Percentiles rank a stretch among this genome's conserved stretches.
Evolutionary conservation across 345 rosid species (phyloP).

Genomic region (Moringa oleifera): DNA sequence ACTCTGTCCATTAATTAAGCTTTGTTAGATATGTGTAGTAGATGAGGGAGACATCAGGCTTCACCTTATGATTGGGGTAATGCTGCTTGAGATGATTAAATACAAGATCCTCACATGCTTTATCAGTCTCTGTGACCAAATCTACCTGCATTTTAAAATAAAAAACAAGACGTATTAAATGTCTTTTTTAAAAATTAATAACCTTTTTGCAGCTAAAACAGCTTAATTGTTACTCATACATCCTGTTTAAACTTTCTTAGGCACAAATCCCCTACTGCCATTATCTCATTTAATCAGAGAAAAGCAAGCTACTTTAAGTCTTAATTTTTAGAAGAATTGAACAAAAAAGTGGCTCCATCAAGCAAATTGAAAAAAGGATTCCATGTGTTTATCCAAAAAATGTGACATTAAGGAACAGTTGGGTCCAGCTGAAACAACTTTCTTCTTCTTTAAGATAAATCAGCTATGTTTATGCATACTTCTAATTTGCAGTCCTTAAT

Average conservation of each 20-base stretch:
- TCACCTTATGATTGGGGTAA: constrained; percentile 73
- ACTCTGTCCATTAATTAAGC: neutral
- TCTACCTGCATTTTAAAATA: constrained; percentile 52
- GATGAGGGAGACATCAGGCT: neutral
- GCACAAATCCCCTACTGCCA: too few species aligned
- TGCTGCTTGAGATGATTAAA: constrained; percentile 68
- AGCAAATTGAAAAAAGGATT: neutral
- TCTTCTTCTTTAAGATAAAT: too few species aligned
- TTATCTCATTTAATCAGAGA: too few species aligned
- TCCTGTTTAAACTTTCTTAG: too few species aligned
- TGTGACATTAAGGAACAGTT: neutral
- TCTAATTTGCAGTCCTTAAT: neutral
- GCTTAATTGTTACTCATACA: too few species aligned
- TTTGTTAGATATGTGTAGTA: neutral
- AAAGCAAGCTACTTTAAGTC: too few species aligned
- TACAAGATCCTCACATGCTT: constrained; percentile 88
- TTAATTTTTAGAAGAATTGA: neutral
- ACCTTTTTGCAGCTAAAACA: too few species aligned
- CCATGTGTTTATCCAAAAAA: neutral
- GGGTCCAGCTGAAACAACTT: neutral
- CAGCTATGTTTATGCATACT: neutral
- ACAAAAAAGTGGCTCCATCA: neutral
- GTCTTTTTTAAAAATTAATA: neutral
- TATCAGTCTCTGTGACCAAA: constrained; percentile 96
- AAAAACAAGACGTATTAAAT: neutral